Conservation (phyloP, 352 stramenopile genomes). For the Phytophthora ramorum region DNA sequence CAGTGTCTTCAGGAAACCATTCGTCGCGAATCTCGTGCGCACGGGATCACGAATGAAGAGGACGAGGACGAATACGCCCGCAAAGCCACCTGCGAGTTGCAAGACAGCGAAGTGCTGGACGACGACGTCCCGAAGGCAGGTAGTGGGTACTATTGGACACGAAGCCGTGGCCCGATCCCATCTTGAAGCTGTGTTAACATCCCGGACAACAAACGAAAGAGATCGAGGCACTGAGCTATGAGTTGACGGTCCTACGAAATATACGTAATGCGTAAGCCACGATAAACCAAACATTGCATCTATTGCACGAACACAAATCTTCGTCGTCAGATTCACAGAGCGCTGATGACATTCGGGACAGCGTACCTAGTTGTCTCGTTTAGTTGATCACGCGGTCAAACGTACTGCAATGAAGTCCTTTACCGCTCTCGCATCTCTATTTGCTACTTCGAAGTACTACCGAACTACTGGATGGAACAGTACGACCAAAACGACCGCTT, state of each 20-base stretch:
- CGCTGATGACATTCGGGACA: background rate
- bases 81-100: conserved; percentile 23
- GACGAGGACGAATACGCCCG: conserved; percentile 42
- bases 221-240: conserved; percentile 3
- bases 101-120: conserved; percentile 19
- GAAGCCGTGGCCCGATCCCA: conserved; percentile 30
- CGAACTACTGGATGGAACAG: conserved; percentile 59
- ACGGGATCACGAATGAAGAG: conserved; percentile 61
- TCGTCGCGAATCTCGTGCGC: conserved; percentile 62
- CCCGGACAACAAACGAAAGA: conserved; percentile 20
- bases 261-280: conserved; percentile 23
- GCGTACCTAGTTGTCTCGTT: conserved; percentile 22
- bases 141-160: conserved; percentile 27
- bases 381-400: conserved; percentile 1
- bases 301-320: conserved; percentile 22
- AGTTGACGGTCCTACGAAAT: conserved; percentile 24
- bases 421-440: conserved; percentile 26
- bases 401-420: background rate
- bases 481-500: conserved; percentile 48
- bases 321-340: conserved; percentile 6
- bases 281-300: conserved; percentile 26
- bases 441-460: conserved; percentile 37
- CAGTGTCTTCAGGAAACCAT: conserved; percentile 78
- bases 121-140: conserved; percentile 4
- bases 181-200: conserved; percentile 13